phyloP scores from a whole-genome alignment of 2,329 filamentous ascomycete species.

The Thielaviopsis euricoi region DNA sequence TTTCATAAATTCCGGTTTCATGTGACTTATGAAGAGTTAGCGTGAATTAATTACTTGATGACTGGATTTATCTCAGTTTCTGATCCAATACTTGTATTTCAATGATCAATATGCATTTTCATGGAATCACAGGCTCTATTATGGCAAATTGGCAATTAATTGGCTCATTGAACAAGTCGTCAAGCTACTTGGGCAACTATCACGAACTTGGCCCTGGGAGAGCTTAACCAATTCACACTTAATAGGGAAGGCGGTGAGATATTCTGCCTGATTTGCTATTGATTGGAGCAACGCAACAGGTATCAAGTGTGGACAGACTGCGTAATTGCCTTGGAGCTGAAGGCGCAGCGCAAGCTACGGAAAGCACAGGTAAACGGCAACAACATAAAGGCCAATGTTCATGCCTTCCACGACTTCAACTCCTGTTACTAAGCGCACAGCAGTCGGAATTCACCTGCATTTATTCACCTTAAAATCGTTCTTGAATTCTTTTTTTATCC shows the following conservation, averaged over 20 bases:
- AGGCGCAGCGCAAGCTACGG: neutral
- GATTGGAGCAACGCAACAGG: neutral
- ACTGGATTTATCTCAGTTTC: no score
- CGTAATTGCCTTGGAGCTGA: neutral
- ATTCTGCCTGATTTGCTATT: neutral
- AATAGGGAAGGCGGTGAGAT: neutral
- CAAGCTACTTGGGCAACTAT: neutral
- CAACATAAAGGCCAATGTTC: neutral
- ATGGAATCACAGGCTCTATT: neutral
- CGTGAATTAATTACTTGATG: neutral
- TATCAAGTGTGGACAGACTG: neutral
- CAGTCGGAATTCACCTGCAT: neutral
- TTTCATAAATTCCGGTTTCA: neutral
- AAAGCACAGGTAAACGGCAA: neutral
- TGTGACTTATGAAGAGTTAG: neutral
- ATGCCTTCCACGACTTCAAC: neutral
- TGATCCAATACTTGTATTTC: no score
- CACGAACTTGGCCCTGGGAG: neutral
- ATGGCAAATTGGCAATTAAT: neutral
- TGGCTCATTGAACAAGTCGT: neutral
- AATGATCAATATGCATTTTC: neutral
- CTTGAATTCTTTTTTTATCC: neutral
- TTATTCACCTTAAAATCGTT: neutral
- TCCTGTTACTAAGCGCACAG: neutral
- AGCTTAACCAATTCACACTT: neutral